Base-by-base conservation (phyloP, 257 asterid species). In the Solanum gandarillasii region DNA sequence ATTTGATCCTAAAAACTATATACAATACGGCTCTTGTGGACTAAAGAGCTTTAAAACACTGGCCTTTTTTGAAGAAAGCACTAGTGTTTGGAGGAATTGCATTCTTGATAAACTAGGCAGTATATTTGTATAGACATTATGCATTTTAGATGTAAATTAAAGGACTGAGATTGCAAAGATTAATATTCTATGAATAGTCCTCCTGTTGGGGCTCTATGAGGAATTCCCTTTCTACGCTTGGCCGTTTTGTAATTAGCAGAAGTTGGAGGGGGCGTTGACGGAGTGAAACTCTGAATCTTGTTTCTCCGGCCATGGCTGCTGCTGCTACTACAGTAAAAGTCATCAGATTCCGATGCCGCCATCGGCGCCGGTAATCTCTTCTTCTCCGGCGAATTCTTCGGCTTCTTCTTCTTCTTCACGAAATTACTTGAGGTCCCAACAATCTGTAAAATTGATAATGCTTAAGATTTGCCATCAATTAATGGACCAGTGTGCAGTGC, bases 221-320 rank as follows among this genome's bases (percentile, higher is more conserved):
- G 92, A 82, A 88, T 88, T 38, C 92, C 92, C 90, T 90, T 90
- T 55, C 92, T 88, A 20, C 92, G 79, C 39, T 90, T 90, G 60
- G 89, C 87, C 23, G 71, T 86, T 86, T 87, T 86, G 92, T 84
- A 90, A 87, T 74, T 89, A 55, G 41, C 87, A 75, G 87, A 38
- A 86, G 87, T 90, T 84, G 86, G 92, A 23, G 92, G 90, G 5
- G 92, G 92, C 78, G 92, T 90, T 25, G 90, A 86, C 38, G 92
- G 92, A 43, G 87, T 90, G 72, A 90, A 90, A 60, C 92, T 88
- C 41, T 71, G 89, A n/a, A 88, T 20, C 70, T 70, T 89, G 84
- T 81, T 46, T 29, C 32, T 46, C 48, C 31, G 84, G 83, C 88
- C 68, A 41, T 83, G 78, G 78, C 88, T 84, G 86, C 86, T 88